These are phyloP conservation scores for Arabidopsis suecica DNA, from an alignment of 345 rosid genomes.

Conservation along the genomic window DNA sequence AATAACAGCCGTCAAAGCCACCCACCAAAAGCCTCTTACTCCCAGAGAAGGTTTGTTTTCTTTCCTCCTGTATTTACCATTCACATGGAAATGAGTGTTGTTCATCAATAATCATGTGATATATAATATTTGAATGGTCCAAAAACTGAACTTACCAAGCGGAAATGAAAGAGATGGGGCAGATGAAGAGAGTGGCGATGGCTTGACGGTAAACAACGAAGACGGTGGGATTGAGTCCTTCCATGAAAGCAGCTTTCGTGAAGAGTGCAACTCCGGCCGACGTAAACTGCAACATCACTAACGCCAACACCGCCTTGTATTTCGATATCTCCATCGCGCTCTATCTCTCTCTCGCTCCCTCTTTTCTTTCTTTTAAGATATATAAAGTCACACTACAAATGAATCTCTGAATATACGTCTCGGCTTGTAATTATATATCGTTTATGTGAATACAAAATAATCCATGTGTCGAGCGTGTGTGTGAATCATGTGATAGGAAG, in stretches of 20 bases:
- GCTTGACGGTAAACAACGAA: constrained; percentile 58
- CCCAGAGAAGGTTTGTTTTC: constrained; percentile 42
- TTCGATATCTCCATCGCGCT: constrained; percentile 26
- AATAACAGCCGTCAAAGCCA: constrained; percentile 49
- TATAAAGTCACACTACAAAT: background rate
- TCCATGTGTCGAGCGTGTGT: constrained; percentile 28
- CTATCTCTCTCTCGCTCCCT: background rate
- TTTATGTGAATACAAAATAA: background rate
- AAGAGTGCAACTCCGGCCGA: constrained; percentile 48
- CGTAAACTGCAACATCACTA: constrained; percentile 41
- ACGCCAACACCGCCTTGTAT: constrained; percentile 48
- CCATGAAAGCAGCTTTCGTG: constrained; percentile 47
- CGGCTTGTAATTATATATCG: constrained; percentile 10
- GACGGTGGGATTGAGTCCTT: constrained; percentile 49
- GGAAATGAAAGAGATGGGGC: constrained; percentile 48
- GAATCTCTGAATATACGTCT: background rate
- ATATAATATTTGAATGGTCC: background rate
- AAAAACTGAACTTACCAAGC: constrained; percentile 30
- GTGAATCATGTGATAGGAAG: constrained; percentile 19
- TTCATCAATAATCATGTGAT: background rate
- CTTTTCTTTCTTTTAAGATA: background rate
- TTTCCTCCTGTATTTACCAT: constrained; percentile 37
- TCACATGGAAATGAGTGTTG: background rate
- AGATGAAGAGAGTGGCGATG: constrained; percentile 49
- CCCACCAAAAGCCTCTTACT: constrained; percentile 47